phyloP scores from a whole-genome alignment of 106 monocot species.

The Triglochin maritima region DNA sequence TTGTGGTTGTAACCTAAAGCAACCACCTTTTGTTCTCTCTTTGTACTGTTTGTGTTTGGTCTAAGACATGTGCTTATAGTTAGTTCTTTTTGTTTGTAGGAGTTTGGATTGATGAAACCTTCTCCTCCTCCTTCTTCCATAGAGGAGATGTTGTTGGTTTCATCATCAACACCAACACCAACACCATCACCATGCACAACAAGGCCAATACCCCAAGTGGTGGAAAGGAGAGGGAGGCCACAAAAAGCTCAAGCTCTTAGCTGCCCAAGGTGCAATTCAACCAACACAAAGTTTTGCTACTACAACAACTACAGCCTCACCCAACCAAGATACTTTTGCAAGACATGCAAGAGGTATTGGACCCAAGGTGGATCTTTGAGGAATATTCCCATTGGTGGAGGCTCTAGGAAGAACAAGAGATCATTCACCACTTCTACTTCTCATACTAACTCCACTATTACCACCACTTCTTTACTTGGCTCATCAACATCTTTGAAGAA shows the following conservation, averaged over 20 bases:
- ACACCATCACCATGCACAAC: slow-evolving; percentile 2
- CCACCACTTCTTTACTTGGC: too few relatives aligned
- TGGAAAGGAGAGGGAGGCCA: slow-evolving; percentile 13
- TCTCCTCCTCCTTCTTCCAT: neutral
- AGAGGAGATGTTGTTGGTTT: slow-evolving; percentile 7
- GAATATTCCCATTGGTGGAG: slow-evolving; percentile 20
- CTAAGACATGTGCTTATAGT: neutral
- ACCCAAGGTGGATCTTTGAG: slow-evolving; percentile 16
- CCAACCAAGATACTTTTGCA: slow-evolving; percentile 17
- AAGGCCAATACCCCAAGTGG: neutral
- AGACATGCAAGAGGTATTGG: slow-evolving; percentile 21
- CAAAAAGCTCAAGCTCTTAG: slow-evolving; percentile 15
- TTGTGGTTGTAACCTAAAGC: neutral
- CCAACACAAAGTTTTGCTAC: slow-evolving; percentile 18
- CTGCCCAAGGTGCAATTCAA: slow-evolving; percentile 17
- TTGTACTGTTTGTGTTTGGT: neutral
- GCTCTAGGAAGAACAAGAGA: slow-evolving; percentile 15
- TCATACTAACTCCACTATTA: neutral
- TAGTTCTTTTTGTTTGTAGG: slow-evolving; percentile 1
- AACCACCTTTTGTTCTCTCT: neutral
- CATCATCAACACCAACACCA: slow-evolving; percentile 1
- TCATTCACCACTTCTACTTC: neutral
- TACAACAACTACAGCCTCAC: slow-evolving; percentile 18
- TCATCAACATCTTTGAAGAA: neutral
- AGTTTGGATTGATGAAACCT: slow-evolving; percentile 12